Percentiles rank a stretch among this genome's conserved stretches.
Evolutionary conservation across 768 basidiomycete genomes (phyloP).

Genomic region (Ramaria sp.): DNA sequence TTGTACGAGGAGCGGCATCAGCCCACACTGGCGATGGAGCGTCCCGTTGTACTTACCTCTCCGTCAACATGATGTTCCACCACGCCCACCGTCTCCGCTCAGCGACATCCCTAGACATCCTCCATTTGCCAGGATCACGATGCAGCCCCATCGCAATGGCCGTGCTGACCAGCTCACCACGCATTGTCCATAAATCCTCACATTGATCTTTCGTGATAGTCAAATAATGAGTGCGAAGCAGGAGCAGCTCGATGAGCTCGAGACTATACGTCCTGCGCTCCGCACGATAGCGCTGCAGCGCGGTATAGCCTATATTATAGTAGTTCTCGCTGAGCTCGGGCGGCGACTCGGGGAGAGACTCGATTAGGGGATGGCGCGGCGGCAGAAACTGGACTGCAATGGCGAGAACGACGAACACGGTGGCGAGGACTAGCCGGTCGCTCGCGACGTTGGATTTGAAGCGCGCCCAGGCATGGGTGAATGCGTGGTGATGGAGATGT

Average conservation of each 20-base stretch:
- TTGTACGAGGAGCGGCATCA: neutral
- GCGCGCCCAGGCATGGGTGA: constrained; percentile 56
- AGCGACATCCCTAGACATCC: constrained; percentile 55
- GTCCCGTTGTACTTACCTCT: constrained; percentile 38
- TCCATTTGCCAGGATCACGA: constrained; percentile 75
- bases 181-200: constrained; percentile 72
- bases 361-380: constrained; percentile 48
- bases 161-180: constrained; percentile 64
- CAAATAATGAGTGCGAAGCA: constrained; percentile 63
- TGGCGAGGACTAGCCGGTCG: constrained; percentile 61
- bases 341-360: constrained; percentile 35
- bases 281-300: constrained; percentile 49
- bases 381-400: constrained; percentile 67
- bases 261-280: constrained; percentile 54
- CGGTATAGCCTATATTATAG: constrained; percentile 57
- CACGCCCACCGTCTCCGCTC: constrained; percentile 81
- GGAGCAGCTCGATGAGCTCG: constrained; percentile 65
- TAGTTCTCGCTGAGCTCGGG: constrained; percentile 57
- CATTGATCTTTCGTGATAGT: constrained; percentile 63
- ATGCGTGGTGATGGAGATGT: constrained; percentile 56
- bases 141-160: constrained; percentile 78
- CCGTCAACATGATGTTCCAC: constrained; percentile 81
- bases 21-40: neutral
- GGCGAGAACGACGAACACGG: constrained; percentile 66
- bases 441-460: constrained; percentile 58